Evolutionary conservation across 2,329 filamentous ascomycete species (phyloP).

Genomic region (Penicillium capsulatum): DNA sequence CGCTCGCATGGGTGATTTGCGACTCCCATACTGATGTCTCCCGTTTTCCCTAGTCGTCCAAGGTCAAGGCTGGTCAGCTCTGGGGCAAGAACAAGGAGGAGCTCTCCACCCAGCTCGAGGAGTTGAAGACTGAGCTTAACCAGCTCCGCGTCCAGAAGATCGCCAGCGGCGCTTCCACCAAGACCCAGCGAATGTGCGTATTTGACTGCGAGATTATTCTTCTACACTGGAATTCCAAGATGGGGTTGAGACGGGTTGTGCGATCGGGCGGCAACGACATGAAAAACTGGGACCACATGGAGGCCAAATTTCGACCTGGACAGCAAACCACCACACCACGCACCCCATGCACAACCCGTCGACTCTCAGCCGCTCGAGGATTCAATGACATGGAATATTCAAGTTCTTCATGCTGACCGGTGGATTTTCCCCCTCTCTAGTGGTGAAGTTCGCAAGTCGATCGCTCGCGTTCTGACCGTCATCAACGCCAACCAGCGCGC

Average conservation of each 20-base stretch:
- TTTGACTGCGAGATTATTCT: conserved; percentile 17
- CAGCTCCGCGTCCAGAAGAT: conserved; percentile 99
- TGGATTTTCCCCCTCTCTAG: conserved; percentile 47
- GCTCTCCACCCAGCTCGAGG: conserved; percentile 87
- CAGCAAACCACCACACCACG: neutral
- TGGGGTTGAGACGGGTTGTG: conserved; percentile 7
- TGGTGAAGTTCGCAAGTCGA: conserved; percentile 99
- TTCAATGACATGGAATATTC: neutral
- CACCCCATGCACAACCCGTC: conserved; percentile 2
- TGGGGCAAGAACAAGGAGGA: conserved; percentile 99
- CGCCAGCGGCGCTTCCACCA: conserved; percentile 81
- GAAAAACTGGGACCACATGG: conserved; percentile 7
- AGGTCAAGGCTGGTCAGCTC: conserved; percentile 93
- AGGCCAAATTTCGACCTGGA: neutral
- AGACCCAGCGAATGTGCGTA: conserved; percentile 95
- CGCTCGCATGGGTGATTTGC: conserved; percentile 10
- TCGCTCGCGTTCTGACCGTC: conserved; percentile 96
- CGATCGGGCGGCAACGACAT: conserved; percentile 10
- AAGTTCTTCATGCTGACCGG: conserved; percentile 26
- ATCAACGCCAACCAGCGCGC: conserved; percentile 99
- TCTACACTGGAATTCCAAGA: conserved; percentile 12
- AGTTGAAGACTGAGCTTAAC: conserved; percentile 94
- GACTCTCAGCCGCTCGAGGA: conserved; percentile 6
- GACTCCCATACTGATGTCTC: conserved; percentile 22
- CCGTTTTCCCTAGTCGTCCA: conserved; percentile 51